These are phyloP conservation scores for Pseudohyphozyma bogoriensis DNA, from an alignment of 768 basidiomycete species.

Conservation along the genomic window DNA sequence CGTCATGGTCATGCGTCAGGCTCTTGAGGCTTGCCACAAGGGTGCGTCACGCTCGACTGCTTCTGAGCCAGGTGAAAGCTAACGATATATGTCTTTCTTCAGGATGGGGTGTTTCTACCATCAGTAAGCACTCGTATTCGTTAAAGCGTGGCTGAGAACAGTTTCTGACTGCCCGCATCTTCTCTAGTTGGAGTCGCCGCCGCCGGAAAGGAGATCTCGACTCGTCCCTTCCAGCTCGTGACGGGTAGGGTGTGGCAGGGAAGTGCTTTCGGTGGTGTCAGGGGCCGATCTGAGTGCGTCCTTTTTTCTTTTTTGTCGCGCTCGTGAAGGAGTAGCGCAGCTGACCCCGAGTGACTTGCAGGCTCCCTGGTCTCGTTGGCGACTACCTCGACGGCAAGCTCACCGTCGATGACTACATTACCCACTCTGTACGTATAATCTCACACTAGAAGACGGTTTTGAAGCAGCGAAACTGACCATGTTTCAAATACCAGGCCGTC, in stretches of 20 bases:
- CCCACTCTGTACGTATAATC: slow-evolving; percentile 57
- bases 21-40: slow-evolving; percentile 97
- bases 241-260: slow-evolving; percentile 93
- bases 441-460: no score
- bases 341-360: not conserved
- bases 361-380: slow-evolving; percentile 35
- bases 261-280: slow-evolving; percentile 91
- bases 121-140: slow-evolving; percentile 43
- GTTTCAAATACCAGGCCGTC: slow-evolving; percentile 77
- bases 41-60: slow-evolving; percentile 41
- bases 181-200: slow-evolving; percentile 71
- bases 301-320: not conserved
- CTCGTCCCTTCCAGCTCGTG: slow-evolving; percentile 67
- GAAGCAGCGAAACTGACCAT: no score
- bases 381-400: slow-evolving; percentile 73
- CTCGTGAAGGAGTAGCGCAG: not conserved
- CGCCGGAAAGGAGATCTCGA: slow-evolving; percentile 88
- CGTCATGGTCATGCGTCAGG: slow-evolving; percentile 45
- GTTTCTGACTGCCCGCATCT: not conserved
- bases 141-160: not conserved
- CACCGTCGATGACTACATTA: slow-evolving; percentile 89
- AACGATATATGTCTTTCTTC: no score
- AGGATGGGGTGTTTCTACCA: slow-evolving; percentile 81
- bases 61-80: not conserved
- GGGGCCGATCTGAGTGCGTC: slow-evolving; percentile 72